Conservation (phyloP, 768 basidiomycete species). For the Suillus variegatus region DNA sequence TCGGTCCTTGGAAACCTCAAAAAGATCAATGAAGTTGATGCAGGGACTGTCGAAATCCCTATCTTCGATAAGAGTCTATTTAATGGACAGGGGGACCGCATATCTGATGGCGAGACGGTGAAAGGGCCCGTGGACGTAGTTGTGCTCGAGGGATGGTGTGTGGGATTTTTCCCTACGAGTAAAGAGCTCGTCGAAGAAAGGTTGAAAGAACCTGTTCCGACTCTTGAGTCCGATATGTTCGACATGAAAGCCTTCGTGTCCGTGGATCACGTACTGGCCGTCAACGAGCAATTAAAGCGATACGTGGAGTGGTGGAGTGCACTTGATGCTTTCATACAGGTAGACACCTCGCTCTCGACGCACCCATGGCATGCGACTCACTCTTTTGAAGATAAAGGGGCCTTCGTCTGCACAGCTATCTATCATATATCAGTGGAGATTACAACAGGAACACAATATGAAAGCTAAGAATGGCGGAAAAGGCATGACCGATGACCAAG, state of each 20-base stretch:
- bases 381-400: constrained; percentile 40
- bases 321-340: constrained; percentile 80
- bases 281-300: constrained; percentile 61
- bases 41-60: constrained; percentile 54
- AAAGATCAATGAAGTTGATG: constrained; percentile 33
- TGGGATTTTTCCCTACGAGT: constrained; percentile 76
- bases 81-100: constrained; percentile 83
- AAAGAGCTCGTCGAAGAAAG: constrained; percentile 49
- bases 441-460: constrained; percentile 90
- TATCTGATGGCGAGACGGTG: constrained; percentile 44
- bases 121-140: constrained; percentile 70
- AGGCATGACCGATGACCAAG: constrained; percentile 87
- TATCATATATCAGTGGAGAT: constrained; percentile 84
- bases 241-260: constrained; percentile 39
- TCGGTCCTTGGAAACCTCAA: constrained; percentile 52
- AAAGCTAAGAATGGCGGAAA: constrained; percentile 79
- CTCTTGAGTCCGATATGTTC: constrained; percentile 28
- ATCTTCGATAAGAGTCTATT: constrained; percentile 86
- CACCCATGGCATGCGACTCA: constrained; percentile 7
- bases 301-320: constrained; percentile 71
- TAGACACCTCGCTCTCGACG: constrained; percentile 31
- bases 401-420: constrained; percentile 37
- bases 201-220: constrained; percentile 42
- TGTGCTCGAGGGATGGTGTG: constrained; percentile 95
- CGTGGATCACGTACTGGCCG: constrained; percentile 55